These are phyloP conservation scores for Hirsutella rhossiliensis DNA, from an alignment of 2,329 filamentous ascomycete genomes.

Conservation along the genomic window DNA sequence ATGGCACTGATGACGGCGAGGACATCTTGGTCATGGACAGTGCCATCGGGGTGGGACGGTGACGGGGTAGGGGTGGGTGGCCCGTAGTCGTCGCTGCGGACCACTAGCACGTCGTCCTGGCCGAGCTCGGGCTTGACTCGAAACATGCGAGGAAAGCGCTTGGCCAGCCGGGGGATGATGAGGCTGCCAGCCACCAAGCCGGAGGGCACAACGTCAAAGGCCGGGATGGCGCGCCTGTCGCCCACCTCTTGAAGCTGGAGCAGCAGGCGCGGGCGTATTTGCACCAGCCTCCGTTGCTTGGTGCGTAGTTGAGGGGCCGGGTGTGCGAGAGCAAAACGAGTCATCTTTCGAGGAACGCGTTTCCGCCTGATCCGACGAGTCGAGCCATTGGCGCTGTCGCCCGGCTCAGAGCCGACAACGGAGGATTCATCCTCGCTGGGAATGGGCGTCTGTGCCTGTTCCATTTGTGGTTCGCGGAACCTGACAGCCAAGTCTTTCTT, in stretches of 20 bases:
- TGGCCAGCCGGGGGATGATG: slow-evolving; percentile 45
- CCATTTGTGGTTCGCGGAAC: slow-evolving; percentile 27
- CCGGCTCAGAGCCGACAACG: slow-evolving; percentile 27
- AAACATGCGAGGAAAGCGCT: slow-evolving; percentile 52
- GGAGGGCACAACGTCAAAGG: slow-evolving; percentile 63
- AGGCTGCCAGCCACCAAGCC: slow-evolving; percentile 42
- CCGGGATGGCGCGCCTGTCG: slow-evolving; percentile 50
- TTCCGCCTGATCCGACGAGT: slow-evolving; percentile 27
- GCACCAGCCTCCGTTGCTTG: slow-evolving; percentile 53
- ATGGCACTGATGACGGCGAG: slow-evolving; percentile 58
- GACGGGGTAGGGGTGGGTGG: slow-evolving; percentile 14
- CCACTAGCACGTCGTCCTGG: slow-evolving; percentile 57
- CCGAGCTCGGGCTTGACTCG: slow-evolving; percentile 51
- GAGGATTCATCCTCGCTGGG: slow-evolving; percentile 39
- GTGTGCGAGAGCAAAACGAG: slow-evolving; percentile 55
- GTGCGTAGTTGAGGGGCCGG: slow-evolving; percentile 46
- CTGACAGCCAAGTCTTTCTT: slow-evolving; percentile 32
- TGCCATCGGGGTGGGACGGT: slow-evolving; percentile 22
- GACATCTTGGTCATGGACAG: slow-evolving; percentile 37
- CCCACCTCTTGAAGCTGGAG: slow-evolving; percentile 61
- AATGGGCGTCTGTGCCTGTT: slow-evolving; percentile 10
- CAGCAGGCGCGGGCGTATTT: slow-evolving; percentile 55
- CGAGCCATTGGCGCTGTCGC: slow-evolving; percentile 30
- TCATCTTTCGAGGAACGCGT: slow-evolving; percentile 40
- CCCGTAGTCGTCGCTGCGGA: slow-evolving; percentile 58